These are phyloP conservation scores for Spergularia bocconei DNA, from an alignment of 148 eudicot genomes.

Conservation along the genomic window DNA sequence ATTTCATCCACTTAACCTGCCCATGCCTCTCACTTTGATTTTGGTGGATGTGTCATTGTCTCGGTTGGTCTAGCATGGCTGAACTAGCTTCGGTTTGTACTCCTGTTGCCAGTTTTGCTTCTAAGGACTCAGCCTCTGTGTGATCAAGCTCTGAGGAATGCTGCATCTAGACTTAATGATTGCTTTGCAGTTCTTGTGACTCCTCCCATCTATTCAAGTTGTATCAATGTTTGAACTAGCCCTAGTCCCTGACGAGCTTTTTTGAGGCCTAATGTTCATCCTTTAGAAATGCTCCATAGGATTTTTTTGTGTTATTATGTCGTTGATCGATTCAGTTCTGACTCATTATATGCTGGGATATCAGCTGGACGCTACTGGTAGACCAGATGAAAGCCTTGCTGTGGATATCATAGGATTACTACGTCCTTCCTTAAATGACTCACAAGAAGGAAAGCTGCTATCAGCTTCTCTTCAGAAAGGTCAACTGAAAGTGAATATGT, in stretches of 20 bases:
- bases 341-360: conserved; percentile 23
- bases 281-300: background rate
- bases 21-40: too few relatives aligned
- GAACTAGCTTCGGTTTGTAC: too few relatives aligned
- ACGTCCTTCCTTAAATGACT: conserved; percentile 54
- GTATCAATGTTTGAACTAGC: background rate
- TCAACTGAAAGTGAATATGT: conserved; percentile 70
- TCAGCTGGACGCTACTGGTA: conserved; percentile 92
- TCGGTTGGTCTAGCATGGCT: too few relatives aligned
- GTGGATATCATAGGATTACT: conserved; percentile 64
- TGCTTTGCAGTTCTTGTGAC: too few relatives aligned
- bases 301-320: background rate
- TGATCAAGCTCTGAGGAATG: too few relatives aligned
- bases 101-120: too few relatives aligned
- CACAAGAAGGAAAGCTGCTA: conserved; percentile 48
- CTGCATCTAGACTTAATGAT: too few relatives aligned
- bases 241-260: background rate
- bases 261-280: background rate
- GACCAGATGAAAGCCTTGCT: conserved; percentile 94
- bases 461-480: conserved; percentile 94
- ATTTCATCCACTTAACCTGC: too few relatives aligned
- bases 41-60: too few relatives aligned
- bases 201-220: too few relatives aligned
- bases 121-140: too few relatives aligned
- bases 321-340: conserved; percentile 3